Base-by-base conservation (phyloP, 495 filamentous ascomycete genomes). In the Platismatia glauca region DNA sequence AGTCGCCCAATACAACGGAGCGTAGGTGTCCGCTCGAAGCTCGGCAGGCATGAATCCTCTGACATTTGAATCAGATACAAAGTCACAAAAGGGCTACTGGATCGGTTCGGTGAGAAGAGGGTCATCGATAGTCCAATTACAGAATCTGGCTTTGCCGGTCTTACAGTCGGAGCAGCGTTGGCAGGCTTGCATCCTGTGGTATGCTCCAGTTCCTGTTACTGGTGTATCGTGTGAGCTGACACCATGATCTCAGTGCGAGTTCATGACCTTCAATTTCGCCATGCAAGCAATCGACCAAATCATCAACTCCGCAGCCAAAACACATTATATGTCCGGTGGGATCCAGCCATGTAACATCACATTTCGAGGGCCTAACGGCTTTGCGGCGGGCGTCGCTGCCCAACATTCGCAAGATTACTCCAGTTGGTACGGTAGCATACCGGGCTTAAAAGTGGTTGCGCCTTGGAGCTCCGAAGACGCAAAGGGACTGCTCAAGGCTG, bases 211-310 rank as follows among this genome's bases (percentile, higher is more conserved):
- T 83, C 61, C 18, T 33, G 41, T 20, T 59, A 27, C 13, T 13
- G 43, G 6, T 18, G 50, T 9, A 27, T 11, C 31, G 41, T n/a
- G 29, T 29, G 34, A 61, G 61, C 64, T 69, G 58, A 69, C 38
- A 22, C 29, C 16, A 27, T 18, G 60, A 57, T 55, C 62, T 9
- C 72, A 95, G 90, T 95, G 90, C 83, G 91, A 96, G 78, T 98
- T 98, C 84, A 98, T 98, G 94, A 98, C 94, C 69, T 98, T 96
- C 89, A 98, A 98, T 83, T 98, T 98, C 75, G 94, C 94, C 76
- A 98, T 98, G 94, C 94, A 98, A 81, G 88, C 94, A 67, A 98
- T 98, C 76, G 94, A 98, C 77, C 94, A 98, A 75, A 91, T 98
- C 74, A 92, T 98, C 85, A 98, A 98, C 84, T 96, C 91, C 56